A percentile compares a stretch with the other conserved stretches of the same genome.
These are phyloP conservation scores for Monotropa hypopitys DNA, from an alignment of 179 eudicot species.

Conservation along the genomic window DNA sequence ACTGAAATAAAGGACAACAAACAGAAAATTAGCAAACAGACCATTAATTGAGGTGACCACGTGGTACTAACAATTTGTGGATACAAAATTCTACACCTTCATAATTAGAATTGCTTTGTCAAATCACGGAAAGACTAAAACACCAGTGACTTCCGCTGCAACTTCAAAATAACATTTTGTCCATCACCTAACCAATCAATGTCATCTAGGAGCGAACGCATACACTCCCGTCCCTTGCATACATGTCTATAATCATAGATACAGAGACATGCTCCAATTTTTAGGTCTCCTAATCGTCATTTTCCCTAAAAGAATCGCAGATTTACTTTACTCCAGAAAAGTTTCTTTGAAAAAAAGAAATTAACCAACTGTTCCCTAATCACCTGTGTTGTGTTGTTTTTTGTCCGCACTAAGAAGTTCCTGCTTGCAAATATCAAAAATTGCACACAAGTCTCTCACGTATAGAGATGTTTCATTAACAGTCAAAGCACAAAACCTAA, in stretches of 20 bases:
- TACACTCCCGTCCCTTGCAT: neutral
- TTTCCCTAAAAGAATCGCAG: neutral
- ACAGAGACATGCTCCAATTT: neutral
- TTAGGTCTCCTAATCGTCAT: neutral
- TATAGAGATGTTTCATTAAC: neutral
- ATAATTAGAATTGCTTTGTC: neutral
- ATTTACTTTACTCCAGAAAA: neutral
- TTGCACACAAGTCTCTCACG: neutral
- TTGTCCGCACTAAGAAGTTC: neutral
- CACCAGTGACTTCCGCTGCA: neutral
- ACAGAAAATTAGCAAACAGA: neutral
- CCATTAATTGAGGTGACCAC: neutral
- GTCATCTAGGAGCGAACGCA: neutral
- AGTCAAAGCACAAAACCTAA: slow-evolving; percentile 10
- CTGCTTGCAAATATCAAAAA: neutral
- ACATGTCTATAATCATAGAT: neutral
- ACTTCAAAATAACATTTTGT: neutral
- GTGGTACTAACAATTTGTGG: neutral
- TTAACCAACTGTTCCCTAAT: neutral
- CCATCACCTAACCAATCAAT: neutral
- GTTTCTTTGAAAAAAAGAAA: neutral
- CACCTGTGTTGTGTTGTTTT: neutral
- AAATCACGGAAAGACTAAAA: neutral
- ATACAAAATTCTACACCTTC: neutral
- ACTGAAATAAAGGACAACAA: neutral